These are phyloP conservation scores for Colletotrichum sp. DNA, from an alignment of 2,329 filamentous ascomycete genomes.

Conservation along the genomic window DNA sequence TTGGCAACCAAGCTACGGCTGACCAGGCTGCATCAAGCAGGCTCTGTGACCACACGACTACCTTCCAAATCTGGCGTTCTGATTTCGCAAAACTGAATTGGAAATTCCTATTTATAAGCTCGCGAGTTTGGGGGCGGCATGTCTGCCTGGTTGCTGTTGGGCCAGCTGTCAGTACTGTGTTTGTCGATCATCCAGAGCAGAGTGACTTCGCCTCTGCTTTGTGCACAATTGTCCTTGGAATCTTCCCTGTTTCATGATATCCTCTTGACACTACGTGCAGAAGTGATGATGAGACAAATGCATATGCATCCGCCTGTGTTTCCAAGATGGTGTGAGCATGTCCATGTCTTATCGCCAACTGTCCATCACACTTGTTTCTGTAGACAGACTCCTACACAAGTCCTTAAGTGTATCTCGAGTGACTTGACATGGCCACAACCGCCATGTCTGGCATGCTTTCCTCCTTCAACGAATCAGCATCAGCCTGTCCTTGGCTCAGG, in stretches of 20 bases:
- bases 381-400: fast-evolving
- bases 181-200: background rate
- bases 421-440: fast-evolving
- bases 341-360: background rate
- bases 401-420: fast-evolving
- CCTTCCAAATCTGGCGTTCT: background rate
- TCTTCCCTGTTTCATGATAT: background rate
- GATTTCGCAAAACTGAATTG: background rate
- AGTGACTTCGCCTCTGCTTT: background rate
- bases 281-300: background rate
- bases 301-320: fast-evolving
- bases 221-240: background rate
- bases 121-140: background rate
- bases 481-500: background rate
- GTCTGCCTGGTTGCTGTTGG: background rate
- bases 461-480: background rate
- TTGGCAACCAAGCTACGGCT: background rate
- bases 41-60: background rate
- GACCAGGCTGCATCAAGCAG: background rate
- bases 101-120: fast-evolving
- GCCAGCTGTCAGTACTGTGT: fast-evolving
- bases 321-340: background rate
- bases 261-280: background rate
- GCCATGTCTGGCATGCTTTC: background rate
- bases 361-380: background rate